A percentile compares a stretch with the other conserved stretches of the same genome.
These are phyloP conservation scores for Tylopilus orsonianus DNA, from an alignment of 1,284 basidiomycete genomes.

Conservation along the genomic window DNA sequence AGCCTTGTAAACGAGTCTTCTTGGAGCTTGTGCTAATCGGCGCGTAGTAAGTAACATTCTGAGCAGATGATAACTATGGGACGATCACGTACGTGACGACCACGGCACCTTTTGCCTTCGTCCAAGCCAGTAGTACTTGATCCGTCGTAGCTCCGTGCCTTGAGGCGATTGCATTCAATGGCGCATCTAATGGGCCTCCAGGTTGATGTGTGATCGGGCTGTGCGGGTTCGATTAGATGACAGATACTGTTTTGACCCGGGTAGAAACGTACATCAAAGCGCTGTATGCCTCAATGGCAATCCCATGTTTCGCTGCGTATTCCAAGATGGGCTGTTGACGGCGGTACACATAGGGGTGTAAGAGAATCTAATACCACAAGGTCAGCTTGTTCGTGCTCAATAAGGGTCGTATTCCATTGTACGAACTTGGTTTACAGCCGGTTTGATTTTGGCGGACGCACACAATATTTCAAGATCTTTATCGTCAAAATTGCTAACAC, in stretches of 20 bases:
- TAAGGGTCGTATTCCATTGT: not conserved
- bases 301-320: slow-evolving; percentile 54
- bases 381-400: not conserved
- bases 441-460: slow-evolving; percentile 55
- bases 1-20: slow-evolving; percentile 61
- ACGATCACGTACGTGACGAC: slow-evolving; percentile 57
- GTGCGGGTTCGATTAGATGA: slow-evolving; percentile 4
- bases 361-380: slow-evolving; percentile 47
- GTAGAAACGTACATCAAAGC: slow-evolving; percentile 50
- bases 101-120: slow-evolving; percentile 62
- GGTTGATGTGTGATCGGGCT: slow-evolving; percentile 63
- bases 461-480: slow-evolving; percentile 55
- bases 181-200: slow-evolving; percentile 67
- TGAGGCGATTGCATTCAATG: slow-evolving; percentile 55
- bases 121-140: slow-evolving; percentile 71
- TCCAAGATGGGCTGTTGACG: slow-evolving; percentile 56
- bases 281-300: slow-evolving; percentile 72
- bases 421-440: slow-evolving; percentile 70
- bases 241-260: not conserved
- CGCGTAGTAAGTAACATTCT: not conserved
- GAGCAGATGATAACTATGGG: not conserved
- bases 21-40: slow-evolving; percentile 61
- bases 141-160: slow-evolving; percentile 57
- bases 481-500: slow-evolving; percentile 73
- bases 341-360: slow-evolving; percentile 70